Evolutionary conservation across 192 early-diverging fungal genomes (phyloP).

Genomic region (Cetraspora pellucida): DNA sequence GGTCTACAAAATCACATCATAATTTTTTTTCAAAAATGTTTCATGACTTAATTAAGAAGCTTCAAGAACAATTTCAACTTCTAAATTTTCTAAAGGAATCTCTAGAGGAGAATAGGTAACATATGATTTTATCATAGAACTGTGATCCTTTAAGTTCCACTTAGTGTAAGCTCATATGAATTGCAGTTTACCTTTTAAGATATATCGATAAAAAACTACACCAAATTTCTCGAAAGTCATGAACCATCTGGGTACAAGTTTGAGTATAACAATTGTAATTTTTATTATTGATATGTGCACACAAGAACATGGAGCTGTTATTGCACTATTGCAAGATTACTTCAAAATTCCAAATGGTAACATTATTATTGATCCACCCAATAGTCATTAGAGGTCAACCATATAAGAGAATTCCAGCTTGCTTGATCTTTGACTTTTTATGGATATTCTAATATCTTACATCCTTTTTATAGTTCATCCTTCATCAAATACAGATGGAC

Average conservation of each 20-base stretch:
- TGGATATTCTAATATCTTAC: conserved; percentile 5
- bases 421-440: conserved; percentile 28
- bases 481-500: neutral
- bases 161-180: too few relatives aligned
- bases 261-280: conserved; percentile 8
- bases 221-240: conserved; percentile 17
- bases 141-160: conserved; percentile 23
- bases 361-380: conserved; percentile 6
- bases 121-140: conserved; percentile 16
- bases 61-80: conserved; percentile 21
- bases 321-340: neutral
- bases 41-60: conserved; percentile 28
- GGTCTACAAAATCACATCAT: conserved; percentile 5
- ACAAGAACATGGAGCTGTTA: conserved; percentile 1
- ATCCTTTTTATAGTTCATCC: conserved; percentile 30
- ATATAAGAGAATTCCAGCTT: conserved; percentile 26
- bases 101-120: conserved; percentile 20
- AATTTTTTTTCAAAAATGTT: conserved; percentile 23
- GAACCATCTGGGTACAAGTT: conserved; percentile 27
- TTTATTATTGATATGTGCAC: conserved; percentile 29
- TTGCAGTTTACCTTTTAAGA: conserved; percentile 32
- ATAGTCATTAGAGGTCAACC: conserved; percentile 12
- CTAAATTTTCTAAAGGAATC: conserved; percentile 23
- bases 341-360: conserved; percentile 23
- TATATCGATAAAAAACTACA: conserved; percentile 20